phyloP scores from a whole-genome alignment of 768 basidiomycete genomes.

The Rhodocollybia butyracea region DNA sequence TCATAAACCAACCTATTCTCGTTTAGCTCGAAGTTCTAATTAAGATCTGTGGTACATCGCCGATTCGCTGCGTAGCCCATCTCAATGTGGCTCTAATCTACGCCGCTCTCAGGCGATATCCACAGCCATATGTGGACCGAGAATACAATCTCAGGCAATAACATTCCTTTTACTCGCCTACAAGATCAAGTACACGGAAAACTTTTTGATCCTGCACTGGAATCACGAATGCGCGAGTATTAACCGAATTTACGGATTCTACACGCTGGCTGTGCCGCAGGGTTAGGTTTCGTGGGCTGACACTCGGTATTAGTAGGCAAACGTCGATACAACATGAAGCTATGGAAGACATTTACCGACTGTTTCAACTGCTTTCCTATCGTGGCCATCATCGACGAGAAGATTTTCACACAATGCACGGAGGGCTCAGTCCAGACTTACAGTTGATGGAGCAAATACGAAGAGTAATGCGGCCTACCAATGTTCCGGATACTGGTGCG shows the following conservation, averaged over 20 bases:
- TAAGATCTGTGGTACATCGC: slow-evolving; percentile 93
- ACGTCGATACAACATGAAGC: slow-evolving; percentile 99
- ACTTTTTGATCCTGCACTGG: slow-evolving; percentile 98
- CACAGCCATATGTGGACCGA: slow-evolving; percentile 99
- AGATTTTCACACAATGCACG: slow-evolving; percentile 99
- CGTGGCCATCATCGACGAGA: slow-evolving; percentile 99
- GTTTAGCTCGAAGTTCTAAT: slow-evolving; percentile 98
- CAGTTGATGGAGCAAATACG: slow-evolving; percentile 99
- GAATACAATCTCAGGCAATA: slow-evolving; percentile 98
- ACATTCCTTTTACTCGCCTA: slow-evolving; percentile 98
- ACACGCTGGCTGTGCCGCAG: slow-evolving; percentile 46
- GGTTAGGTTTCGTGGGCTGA: background rate
- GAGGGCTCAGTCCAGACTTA: slow-evolving; percentile 93
- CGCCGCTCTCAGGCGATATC: slow-evolving; percentile 81
- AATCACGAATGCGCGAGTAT: slow-evolving; percentile 99
- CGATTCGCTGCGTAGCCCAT: slow-evolving; percentile 15
- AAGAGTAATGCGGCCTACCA: slow-evolving; percentile 97
- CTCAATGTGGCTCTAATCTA: slow-evolving; percentile 12
- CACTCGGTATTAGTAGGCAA: slow-evolving; percentile 64
- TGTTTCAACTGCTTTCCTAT: slow-evolving; percentile 99
- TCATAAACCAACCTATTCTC: slow-evolving; percentile 98
- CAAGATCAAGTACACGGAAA: slow-evolving; percentile 99
- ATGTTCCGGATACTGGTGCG: slow-evolving; percentile 96
- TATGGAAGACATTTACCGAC: slow-evolving; percentile 99
- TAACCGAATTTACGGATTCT: slow-evolving; percentile 99